Evolutionary conservation across 75 land plant genomes (phyloP), one percentile per base, ranked within the genome.

Genomic region (Pinus taeda): DNA sequence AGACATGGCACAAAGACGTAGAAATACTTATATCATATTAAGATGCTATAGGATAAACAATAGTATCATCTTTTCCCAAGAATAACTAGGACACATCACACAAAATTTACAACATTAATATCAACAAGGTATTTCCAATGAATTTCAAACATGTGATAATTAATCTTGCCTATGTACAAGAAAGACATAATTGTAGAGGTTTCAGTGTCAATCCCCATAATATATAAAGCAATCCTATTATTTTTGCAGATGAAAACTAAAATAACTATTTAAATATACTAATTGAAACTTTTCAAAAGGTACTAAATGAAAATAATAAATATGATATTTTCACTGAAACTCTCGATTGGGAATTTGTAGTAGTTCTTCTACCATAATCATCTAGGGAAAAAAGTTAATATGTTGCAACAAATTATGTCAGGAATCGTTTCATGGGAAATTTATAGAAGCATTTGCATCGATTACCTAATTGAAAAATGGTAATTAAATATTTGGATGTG

Each of bases 291-390:
- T 26, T 33, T 8, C 8, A 30, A 3, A 55, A 57, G 37, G 42
- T 33, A 83, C 84, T 93, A 45, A 45, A 45, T 7, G 8, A 45
- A 45, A 45, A 45, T 6, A 45, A 0, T 8, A 26, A 26, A 26
- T 26, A 26, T 26, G 26, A 26, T 0, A 7, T 1, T 45, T 45
- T 45, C 8, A 7, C 8, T 45, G 53, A 45, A 45, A 45, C 9
- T 45, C 1, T 45, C 9, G 7, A 45, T 6, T 45, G 53, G 53
- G 53, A 45, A 45, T 45, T 45, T 45, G 53, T 9, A 45, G 53
- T 45, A 45, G 53, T 6, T 45, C 53, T 45, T 45, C 8, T 45
- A 8, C 53, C 8, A 9, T 8, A 45, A 7, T 45, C 53, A 8
- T 9, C 45, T 0, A 45, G 8, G 53, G 53, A 45, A 45, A 45